These are phyloP conservation scores for Fusarium marasasianum DNA, from an alignment of 2,329 filamentous ascomycete species.

Conservation along the genomic window DNA sequence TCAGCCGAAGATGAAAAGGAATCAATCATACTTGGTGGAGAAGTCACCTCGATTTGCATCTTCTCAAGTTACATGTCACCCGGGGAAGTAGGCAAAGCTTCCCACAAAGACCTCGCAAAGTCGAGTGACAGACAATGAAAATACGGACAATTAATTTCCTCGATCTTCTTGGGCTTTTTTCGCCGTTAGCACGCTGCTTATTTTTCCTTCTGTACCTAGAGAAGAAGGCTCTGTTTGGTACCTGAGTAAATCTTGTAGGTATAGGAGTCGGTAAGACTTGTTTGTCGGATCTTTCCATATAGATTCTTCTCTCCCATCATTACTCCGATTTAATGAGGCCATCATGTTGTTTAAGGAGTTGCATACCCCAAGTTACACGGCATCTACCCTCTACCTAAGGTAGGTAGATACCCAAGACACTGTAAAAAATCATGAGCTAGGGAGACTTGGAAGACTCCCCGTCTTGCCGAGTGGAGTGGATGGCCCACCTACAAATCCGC, in stretches of 20 bases:
- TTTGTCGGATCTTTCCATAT: conserved; percentile 1
- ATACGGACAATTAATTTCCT: neutral
- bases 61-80: conserved; percentile 4
- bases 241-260: neutral
- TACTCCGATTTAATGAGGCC: neutral
- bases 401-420: neutral
- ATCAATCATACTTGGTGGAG: neutral
- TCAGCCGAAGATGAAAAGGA: conserved; percentile 15
- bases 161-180: neutral
- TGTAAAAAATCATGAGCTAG: neutral
- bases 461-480: conserved; percentile 25
- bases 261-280: neutral
- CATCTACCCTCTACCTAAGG: neutral
- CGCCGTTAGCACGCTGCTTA: neutral
- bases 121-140: neutral
- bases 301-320: neutral
- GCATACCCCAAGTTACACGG: neutral
- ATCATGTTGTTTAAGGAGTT: neutral
- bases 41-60: conserved; percentile 3
- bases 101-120: neutral
- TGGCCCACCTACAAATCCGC: conserved; percentile 28
- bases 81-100: neutral
- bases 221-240: neutral
- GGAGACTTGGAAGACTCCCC: conserved; percentile 16
- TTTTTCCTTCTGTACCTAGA: neutral